phyloP scores from a whole-genome alignment of 192 early-diverging fungal genomes.

The Entomortierella parvispora region DNA sequence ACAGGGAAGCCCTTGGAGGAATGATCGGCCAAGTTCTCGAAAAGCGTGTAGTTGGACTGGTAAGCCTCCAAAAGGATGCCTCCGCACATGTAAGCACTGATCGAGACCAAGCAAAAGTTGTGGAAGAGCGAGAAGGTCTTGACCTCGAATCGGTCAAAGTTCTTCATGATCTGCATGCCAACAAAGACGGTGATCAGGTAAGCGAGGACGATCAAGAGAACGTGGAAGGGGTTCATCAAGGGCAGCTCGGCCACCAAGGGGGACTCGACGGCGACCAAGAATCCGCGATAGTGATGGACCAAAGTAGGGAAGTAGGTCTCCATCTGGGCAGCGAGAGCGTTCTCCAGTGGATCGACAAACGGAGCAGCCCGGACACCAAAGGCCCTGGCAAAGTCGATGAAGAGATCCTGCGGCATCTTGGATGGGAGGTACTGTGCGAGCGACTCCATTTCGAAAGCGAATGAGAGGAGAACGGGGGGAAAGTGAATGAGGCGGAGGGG shows the following conservation, averaged over 20 bases:
- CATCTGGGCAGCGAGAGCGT: constrained; percentile 20
- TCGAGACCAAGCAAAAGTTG: constrained; percentile 63
- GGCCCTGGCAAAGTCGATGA: constrained; percentile 41
- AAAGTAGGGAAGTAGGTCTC: constrained; percentile 38
- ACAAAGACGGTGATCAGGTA: constrained; percentile 60
- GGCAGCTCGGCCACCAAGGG: constrained; percentile 57
- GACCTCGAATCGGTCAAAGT: constrained; percentile 56
- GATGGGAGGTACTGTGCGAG: constrained; percentile 19
- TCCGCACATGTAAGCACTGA: constrained; percentile 67
- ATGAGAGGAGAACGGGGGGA: neutral
- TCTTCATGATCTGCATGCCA: constrained; percentile 63
- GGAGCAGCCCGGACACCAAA: constrained; percentile 43
- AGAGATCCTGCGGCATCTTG: constrained; percentile 46
- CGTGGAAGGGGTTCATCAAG: constrained; percentile 74
- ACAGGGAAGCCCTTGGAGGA: constrained; percentile 57
- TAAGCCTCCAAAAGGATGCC: constrained; percentile 60
- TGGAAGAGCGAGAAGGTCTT: constrained; percentile 61
- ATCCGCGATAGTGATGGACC: constrained; percentile 27
- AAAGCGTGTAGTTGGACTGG: constrained; percentile 55
- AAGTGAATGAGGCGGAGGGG: too few relatives aligned
- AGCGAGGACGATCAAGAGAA: constrained; percentile 54
- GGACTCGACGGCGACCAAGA: constrained; percentile 40
- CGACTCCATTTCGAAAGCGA: constrained; percentile 37
- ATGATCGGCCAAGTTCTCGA: constrained; percentile 63
- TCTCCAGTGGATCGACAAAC: constrained; percentile 48